Evolutionary conservation across 345 rosid species (phyloP).

Genomic region (Syzygium aqueum): DNA sequence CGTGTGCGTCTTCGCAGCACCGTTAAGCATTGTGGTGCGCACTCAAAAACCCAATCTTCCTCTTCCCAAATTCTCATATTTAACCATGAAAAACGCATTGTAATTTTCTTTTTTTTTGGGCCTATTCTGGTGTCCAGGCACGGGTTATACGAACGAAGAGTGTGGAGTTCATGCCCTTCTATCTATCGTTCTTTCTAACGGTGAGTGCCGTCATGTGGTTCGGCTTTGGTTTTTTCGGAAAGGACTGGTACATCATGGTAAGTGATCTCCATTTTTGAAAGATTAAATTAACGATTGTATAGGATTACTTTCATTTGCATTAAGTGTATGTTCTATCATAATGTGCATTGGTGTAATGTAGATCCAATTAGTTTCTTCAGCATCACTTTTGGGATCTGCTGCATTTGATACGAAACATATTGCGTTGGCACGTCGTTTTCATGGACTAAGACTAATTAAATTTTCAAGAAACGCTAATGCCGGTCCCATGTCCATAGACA

Average conservation of each 20-base stretch:
- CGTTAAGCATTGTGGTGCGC: slow-evolving; percentile 61
- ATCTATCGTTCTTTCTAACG: slow-evolving; percentile 72
- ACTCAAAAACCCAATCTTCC: not conserved
- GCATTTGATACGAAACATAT: no score
- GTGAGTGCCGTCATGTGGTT: slow-evolving; percentile 80
- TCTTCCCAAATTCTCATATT: not conserved
- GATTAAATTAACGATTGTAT: not conserved
- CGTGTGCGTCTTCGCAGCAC: slow-evolving; percentile 73
- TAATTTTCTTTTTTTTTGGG: not conserved
- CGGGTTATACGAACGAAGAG: slow-evolving; percentile 69
- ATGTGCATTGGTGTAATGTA: not conserved
- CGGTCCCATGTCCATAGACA: not conserved
- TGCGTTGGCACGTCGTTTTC: no score
- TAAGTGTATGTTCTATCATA: not conserved
- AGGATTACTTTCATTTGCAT: not conserved
- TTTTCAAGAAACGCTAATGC: not conserved
- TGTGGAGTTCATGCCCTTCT: slow-evolving; percentile 94
- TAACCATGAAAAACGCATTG: not conserved
- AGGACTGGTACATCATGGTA: slow-evolving; percentile 72
- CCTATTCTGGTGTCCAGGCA: slow-evolving; percentile 21
- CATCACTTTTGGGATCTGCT: no score
- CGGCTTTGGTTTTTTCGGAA: slow-evolving; percentile 48
- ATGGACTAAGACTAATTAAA: not conserved
- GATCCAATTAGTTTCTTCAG: no score
- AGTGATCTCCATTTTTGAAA: slow-evolving; percentile 8